These are phyloP conservation scores for Candida boidinii DNA, from an alignment of 805 yeast species.

Conservation along the genomic window DNA sequence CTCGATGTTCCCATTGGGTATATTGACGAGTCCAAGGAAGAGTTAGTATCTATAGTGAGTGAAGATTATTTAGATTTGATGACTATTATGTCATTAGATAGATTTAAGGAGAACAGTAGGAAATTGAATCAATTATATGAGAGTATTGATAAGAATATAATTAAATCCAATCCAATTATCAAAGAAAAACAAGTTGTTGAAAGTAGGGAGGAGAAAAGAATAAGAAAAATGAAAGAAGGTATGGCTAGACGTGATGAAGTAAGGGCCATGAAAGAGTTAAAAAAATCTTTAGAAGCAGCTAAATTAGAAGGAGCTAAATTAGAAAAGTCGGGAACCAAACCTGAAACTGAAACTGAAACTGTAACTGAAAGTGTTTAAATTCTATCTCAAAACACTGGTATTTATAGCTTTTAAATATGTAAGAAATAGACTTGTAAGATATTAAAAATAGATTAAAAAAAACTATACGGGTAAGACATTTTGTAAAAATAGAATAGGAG, in stretches of 20 bases:
- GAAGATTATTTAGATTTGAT: slow-evolving; percentile 41
- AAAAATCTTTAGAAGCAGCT: slow-evolving; percentile 3
- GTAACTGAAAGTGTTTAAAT: too few relatives aligned
- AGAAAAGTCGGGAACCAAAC: too few relatives aligned
- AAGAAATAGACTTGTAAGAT: too few relatives aligned
- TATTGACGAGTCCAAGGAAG: slow-evolving; percentile 23
- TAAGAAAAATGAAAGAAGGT: slow-evolving; percentile 46
- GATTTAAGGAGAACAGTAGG: slow-evolving; percentile 57
- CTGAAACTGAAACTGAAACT: too few relatives aligned
- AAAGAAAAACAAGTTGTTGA: slow-evolving; percentile 21
- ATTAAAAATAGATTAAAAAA: too few relatives aligned
- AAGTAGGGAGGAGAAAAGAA: slow-evolving; percentile 49
- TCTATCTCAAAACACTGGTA: too few relatives aligned
- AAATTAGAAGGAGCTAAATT: not conserved
- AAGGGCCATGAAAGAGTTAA: slow-evolving; percentile 9
- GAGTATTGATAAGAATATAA: slow-evolving; percentile 29
- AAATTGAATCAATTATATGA: slow-evolving; percentile 42
- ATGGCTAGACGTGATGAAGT: slow-evolving; percentile 22
- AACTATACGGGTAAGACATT: too few relatives aligned
- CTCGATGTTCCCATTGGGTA: slow-evolving; percentile 74
- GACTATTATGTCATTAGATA: slow-evolving; percentile 46
- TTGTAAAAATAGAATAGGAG: too few relatives aligned
- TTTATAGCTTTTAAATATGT: too few relatives aligned
- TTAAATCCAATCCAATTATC: slow-evolving; percentile 2
- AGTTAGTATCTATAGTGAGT: slow-evolving; percentile 34